Evolutionary conservation across 441 rosid genomes (phyloP).

Genomic region (Gossypium aridum): DNA sequence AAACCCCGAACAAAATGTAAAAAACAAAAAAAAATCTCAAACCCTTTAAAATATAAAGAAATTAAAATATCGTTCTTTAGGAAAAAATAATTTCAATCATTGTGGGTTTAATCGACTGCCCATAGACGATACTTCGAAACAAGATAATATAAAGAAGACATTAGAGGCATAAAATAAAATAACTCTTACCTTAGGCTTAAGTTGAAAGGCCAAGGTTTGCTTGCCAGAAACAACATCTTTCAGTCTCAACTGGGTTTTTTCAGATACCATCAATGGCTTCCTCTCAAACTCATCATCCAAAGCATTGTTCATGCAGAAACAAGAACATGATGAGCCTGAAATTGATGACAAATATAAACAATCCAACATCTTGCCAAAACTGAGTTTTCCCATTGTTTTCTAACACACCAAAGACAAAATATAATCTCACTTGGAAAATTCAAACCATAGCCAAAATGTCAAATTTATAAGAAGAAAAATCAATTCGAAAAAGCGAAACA

Average conservation of each 20-base stretch:
- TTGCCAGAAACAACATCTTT: constrained; percentile 55
- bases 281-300: constrained; percentile 47
- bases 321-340: constrained; percentile 36
- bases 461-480: neutral
- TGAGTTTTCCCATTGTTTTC: constrained; percentile 53
- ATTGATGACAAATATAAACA: constrained; percentile 45
- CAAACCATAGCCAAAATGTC: neutral
- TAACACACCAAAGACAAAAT: neutral
- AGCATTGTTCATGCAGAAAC: constrained; percentile 49
- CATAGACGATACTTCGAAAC: neutral
- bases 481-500: neutral
- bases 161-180: neutral
- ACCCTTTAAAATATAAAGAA: neutral
- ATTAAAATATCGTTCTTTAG: too few relatives aligned
- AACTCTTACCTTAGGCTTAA: constrained; percentile 68
- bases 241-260: constrained; percentile 27
- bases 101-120: too few relatives aligned
- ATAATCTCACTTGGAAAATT: neutral
- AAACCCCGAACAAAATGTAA: neutral
- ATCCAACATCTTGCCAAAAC: constrained; percentile 61
- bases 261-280: constrained; percentile 32
- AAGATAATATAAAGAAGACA: neutral
- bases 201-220: constrained; percentile 75
- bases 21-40: neutral
- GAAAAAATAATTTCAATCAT: too few relatives aligned